Evolutionary conservation across 1,284 basidiomycete species (phyloP), one percentile per base, ranked within the genome.

Genomic region (Ganoderma lingzhi): DNA sequence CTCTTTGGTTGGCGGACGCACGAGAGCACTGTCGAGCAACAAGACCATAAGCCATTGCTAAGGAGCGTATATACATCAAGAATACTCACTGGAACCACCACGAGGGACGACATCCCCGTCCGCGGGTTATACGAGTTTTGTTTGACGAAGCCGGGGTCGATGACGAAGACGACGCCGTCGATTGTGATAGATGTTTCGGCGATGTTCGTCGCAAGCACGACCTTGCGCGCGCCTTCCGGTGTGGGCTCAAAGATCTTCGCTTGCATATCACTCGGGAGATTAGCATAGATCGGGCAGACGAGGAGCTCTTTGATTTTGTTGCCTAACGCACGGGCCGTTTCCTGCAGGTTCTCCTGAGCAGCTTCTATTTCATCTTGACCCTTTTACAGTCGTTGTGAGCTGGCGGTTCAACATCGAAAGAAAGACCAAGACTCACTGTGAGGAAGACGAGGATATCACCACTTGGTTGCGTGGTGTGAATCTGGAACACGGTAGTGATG

Each of bases 331-430:
- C 96, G 90, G 53, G 96, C 93, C 0, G 98, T 99, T 82, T 99
- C 97, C 78, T 95, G 93, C 59, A 99, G 82, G 78, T 96, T 98
- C 83, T 99, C 97, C 65, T 95, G 93, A 30, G 96, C 97, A 0
- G 96, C 94, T 81, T 99, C 98, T 72, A 99, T 99, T 82, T 99
- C 98, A 80, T 99, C 98, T 87, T 99, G 98, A 74, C 98, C 98
- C 91, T 94, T 69, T 55, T 3, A 32, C 69, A 39, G 65, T 28
- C 17, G n/a, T 53, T 51, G 60, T 32, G 61, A 69, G 44, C 12
- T 23, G 5, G 66, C 10, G 28, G 45, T 12, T 9, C 1, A n/a
- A 6, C 0, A 0, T 17, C 6, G 12, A 39, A 17, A 2, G 2
- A 61, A 28, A 30, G 53, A 32, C 44, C 28, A 4, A 42, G n/a